phyloP scores from a whole-genome alignment of 345 rosid species.

The Citrus unshiu region DNA sequence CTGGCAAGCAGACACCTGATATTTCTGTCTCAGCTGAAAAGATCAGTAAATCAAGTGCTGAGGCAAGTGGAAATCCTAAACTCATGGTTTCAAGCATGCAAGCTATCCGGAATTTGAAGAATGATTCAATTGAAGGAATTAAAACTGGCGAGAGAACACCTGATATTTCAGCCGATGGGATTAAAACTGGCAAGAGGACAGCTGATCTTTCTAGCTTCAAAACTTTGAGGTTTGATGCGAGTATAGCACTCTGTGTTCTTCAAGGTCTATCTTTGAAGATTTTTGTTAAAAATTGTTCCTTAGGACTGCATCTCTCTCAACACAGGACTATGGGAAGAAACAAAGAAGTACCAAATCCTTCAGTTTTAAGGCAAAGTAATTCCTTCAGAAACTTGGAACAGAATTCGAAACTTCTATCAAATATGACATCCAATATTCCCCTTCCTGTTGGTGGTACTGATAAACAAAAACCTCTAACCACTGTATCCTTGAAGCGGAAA shows the following conservation, averaged over 20 bases:
- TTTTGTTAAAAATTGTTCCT: neutral
- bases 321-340: constrained; percentile 39
- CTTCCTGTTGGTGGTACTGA: constrained; percentile 30
- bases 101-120: constrained; percentile 32
- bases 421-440: constrained; percentile 16
- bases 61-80: constrained; percentile 19
- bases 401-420: constrained; percentile 25
- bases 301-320: constrained; percentile 14
- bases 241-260: constrained; percentile 1
- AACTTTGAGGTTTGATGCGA: constrained; percentile 38
- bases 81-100: constrained; percentile 31
- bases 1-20: neutral
- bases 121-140: constrained; percentile 30
- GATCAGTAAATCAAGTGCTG: constrained; percentile 21
- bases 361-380: constrained; percentile 23
- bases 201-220: constrained; percentile 43
- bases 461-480: constrained; percentile 24
- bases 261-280: neutral
- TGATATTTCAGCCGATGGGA: constrained; percentile 30
- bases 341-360: constrained; percentile 34
- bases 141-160: neutral
- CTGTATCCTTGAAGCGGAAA: constrained; percentile 67
- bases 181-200: constrained; percentile 39
- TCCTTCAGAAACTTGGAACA: constrained; percentile 29
- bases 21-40: constrained; percentile 37